Conservation (phyloP, 2,329 filamentous ascomycete species). For the Exserohilum turcica region DNA sequence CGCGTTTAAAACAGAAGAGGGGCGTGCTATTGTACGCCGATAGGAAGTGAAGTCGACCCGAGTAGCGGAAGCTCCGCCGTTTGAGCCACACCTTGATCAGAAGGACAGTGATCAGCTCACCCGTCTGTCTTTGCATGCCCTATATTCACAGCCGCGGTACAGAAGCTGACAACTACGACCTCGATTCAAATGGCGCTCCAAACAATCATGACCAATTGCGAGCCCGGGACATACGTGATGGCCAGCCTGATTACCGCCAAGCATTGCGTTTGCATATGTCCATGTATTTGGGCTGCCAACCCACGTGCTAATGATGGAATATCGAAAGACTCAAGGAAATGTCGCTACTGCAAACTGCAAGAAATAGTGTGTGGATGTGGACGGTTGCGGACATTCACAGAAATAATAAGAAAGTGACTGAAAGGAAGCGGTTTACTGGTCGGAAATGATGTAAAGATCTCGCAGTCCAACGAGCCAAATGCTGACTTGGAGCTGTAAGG, state of each 20-base stretch:
- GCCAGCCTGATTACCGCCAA: slow-evolving; percentile 16
- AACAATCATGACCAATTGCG: slow-evolving; percentile 9
- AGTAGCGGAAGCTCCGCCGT: slow-evolving; percentile 23
- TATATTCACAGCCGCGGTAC: slow-evolving; percentile 16
- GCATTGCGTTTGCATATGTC: slow-evolving; percentile 14
- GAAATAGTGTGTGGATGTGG: too few species aligned
- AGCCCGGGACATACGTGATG: slow-evolving; percentile 9
- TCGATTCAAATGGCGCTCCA: slow-evolving; percentile 10
- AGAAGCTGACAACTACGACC: slow-evolving; percentile 13
- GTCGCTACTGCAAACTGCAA: not conserved
- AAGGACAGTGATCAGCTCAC: slow-evolving; percentile 8
- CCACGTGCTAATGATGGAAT: slow-evolving; percentile 1
- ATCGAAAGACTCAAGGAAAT: slow-evolving; percentile 3
- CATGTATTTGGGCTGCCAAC: too few species aligned
- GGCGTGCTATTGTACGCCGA: slow-evolving; percentile 4
- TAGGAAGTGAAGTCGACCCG: slow-evolving; percentile 25
- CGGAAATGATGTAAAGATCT: too few species aligned
- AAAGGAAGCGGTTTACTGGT: too few species aligned
- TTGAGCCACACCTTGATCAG: slow-evolving; percentile 25
- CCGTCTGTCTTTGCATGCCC: slow-evolving; percentile 12
- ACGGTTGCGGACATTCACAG: too few species aligned
- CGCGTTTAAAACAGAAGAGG: slow-evolving; percentile 20
- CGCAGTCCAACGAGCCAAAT: too few species aligned
- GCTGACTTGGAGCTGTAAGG: too few species aligned
- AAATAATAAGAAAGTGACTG: too few species aligned